A percentile compares a stretch with the other conserved stretches of the same genome.
phyloP scores from a whole-genome alignment of 345 rosid species.

The Leavenworthia alabamica region DNA sequence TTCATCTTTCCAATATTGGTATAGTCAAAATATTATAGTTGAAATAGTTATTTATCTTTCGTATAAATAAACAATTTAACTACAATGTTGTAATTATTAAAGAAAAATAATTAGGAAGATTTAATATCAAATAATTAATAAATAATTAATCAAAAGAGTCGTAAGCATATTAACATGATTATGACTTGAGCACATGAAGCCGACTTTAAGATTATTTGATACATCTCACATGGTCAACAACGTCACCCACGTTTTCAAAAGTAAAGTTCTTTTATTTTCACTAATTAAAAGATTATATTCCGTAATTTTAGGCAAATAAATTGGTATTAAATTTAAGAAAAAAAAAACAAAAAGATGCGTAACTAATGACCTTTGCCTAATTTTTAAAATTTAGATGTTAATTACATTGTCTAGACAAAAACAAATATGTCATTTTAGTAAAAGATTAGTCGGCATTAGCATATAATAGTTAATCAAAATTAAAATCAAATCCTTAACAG shows the following conservation, averaged over 20 bases:
- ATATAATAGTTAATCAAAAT: too few relatives aligned
- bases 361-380: conserved; percentile 1
- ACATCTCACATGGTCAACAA: conserved; percentile 21
- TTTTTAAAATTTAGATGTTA: neutral
- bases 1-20: neutral
- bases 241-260: conserved; percentile 31
- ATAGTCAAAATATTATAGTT: neutral
- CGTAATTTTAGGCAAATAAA: neutral
- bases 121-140: neutral
- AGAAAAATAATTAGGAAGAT: neutral
- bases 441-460: neutral
- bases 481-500: too few relatives aligned
- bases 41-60: neutral
- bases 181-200: conserved; percentile 27
- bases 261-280: neutral
- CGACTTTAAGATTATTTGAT: conserved; percentile 17
- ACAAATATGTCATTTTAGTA: neutral
- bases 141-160: conserved; percentile 1
- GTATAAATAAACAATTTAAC: neutral
- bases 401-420: neutral
- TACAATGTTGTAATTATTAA: neutral
- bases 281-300: neutral
- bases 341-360: neutral
- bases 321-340: neutral
- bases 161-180: conserved; percentile 22